Evolutionary conservation across 208 protist species (phyloP).

Genomic region (Sergeia podlipaevii): DNA sequence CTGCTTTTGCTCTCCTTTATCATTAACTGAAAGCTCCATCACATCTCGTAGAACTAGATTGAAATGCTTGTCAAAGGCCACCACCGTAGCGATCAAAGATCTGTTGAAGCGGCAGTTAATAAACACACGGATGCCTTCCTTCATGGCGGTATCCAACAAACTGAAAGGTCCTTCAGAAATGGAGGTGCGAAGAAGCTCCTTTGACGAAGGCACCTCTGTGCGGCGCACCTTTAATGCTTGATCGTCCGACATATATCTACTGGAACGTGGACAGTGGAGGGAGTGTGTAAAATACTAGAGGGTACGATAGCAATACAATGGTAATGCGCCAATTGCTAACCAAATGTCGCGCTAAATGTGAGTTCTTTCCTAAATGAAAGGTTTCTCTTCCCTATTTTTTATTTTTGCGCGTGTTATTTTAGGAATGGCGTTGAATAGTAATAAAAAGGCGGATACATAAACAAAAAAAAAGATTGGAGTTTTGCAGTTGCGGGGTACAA

Average conservation of each 20-base stretch:
- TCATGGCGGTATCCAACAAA: constrained; percentile 76
- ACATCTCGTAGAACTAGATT: constrained; percentile 98
- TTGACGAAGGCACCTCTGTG: constrained; percentile 28
- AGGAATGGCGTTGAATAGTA: too few relatives aligned
- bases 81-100: constrained; percentile 97
- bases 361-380: too few relatives aligned
- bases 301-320: too few relatives aligned
- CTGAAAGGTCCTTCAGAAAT: constrained; percentile 75
- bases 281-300: too few relatives aligned
- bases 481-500: too few relatives aligned
- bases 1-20: constrained; percentile 96
- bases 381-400: too few relatives aligned
- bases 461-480: too few relatives aligned
- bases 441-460: too few relatives aligned
- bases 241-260: constrained; percentile 23
- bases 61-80: constrained; percentile 99
- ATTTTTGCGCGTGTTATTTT: too few relatives aligned
- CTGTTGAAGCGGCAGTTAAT: constrained; percentile 99
- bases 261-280: background rate
- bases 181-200: constrained; percentile 50
- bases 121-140: constrained; percentile 90
- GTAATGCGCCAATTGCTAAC: too few relatives aligned
- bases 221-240: constrained; percentile 27
- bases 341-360: too few relatives aligned
- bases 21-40: constrained; percentile 53